Base-by-base conservation (phyloP, 2,329 filamentous ascomycete species). In the Zasmidium citrigriseum region DNA sequence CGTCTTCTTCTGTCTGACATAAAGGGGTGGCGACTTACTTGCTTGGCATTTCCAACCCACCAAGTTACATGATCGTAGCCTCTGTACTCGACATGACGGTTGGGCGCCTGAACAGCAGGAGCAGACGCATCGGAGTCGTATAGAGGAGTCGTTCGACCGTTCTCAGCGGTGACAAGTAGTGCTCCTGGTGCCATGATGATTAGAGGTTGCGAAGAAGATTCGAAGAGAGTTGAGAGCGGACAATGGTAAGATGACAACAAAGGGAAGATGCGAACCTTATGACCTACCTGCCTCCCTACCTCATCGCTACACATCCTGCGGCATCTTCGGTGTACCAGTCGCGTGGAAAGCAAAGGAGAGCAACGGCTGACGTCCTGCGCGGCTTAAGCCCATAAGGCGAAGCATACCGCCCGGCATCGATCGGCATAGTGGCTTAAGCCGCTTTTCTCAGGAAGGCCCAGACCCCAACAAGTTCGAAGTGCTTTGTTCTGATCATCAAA, bases 21-120 rank as follows among this genome's bases (percentile, higher is more conserved):
- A n/a, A n/a, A 41, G 4, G 34, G 7, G 12, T 41, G 7, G n/a
- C n/a, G 18, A 16, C 46, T 25, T 25, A 49, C 46, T n/a, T 52
- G 50, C 21, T 97, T 97, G 68, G 93, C 93, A 73, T 98, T 98
- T 72, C 93, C 92, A 25, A 97, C 93, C 80, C 91, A 96, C 93
- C 93, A 97, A 67, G 91, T 93, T 57, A 96, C 85, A 76, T 96
- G 90, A 77, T 96, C 91, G 75, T 96, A 97, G 71, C 91, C 92
- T 61, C 86, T 85, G 79, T 96, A 93, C 7, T 66, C 55, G 51
- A 65, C 58, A 12, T 65, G 56, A 34, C 46, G 23, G 2, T 47
- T 45, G 7, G 56, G 44, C 38, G 59, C 24, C 52, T 58, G 57
- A 21, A 61, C 52, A 4, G 60, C 51, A 23, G 57, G 53, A 12